phyloP scores from a whole-genome alignment of 345 rosid genomes.

The Xanthoceras sorbifolium region DNA sequence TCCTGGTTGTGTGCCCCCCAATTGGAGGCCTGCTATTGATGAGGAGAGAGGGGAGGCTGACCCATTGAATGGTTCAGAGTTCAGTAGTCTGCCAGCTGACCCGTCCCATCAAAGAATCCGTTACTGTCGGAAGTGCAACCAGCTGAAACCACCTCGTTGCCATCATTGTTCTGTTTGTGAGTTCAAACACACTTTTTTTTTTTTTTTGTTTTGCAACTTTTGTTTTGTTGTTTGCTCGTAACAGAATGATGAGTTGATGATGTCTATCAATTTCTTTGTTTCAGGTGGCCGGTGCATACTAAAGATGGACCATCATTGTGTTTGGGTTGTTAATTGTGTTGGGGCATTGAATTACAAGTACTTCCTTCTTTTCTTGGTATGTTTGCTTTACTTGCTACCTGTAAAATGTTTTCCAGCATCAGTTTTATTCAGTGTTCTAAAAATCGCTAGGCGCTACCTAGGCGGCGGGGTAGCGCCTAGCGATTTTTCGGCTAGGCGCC shows the following conservation, averaged over 20 bases:
- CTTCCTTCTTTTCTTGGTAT: slow-evolving; percentile 93
- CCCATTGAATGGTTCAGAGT: slow-evolving; percentile 65
- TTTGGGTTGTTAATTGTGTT: slow-evolving; percentile 99
- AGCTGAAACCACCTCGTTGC: slow-evolving; percentile 90
- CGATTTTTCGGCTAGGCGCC: too few species aligned
- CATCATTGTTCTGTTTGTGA: slow-evolving; percentile 97
- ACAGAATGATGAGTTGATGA: slow-evolving; percentile 17
- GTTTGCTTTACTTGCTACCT: slow-evolving; percentile 28
- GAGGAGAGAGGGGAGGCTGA: slow-evolving; percentile 89
- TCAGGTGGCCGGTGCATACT: slow-evolving; percentile 91
- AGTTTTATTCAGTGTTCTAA: background rate
- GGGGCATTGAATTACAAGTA: slow-evolving; percentile 94
- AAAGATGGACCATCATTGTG: slow-evolving; percentile 99
- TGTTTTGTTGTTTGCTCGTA: background rate
- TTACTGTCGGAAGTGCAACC: slow-evolving; percentile 87
- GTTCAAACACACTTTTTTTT: slow-evolving; percentile 26
- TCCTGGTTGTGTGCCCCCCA: slow-evolving; percentile 91
- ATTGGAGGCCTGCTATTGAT: slow-evolving; percentile 75
- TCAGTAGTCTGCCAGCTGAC: slow-evolving; percentile 55
- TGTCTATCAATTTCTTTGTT: slow-evolving; percentile 26
- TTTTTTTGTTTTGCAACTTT: background rate
- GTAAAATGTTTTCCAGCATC: background rate
- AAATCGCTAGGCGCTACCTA: too few species aligned
- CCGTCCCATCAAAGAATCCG: slow-evolving; percentile 62
- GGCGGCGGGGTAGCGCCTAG: too few species aligned